Evolutionary conservation across 1,139 yeast species (phyloP), one percentile per base, ranked within the genome.

Genomic region (Spencermartinsiella ligniputridi): DNA sequence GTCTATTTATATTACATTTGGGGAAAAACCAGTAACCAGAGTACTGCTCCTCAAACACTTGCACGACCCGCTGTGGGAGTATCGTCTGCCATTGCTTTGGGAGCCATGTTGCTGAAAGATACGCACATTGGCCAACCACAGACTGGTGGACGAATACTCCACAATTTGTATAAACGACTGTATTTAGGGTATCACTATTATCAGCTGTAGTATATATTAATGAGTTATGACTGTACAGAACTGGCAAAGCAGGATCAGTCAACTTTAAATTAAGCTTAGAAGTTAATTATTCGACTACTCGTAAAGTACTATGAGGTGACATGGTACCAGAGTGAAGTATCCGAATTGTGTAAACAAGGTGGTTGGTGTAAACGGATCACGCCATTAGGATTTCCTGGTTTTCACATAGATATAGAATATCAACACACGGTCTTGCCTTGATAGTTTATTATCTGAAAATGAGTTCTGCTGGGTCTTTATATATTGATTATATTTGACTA

Each of bases 1-100:
- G 37, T 39, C 39, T 57, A 56, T 36, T 39, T 60, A 18, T 52
- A 50, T 17, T 40, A 39, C 13, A 40, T 58, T 21, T 49, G 54
- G 53, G 36, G 41, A 19, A 25, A 32, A 16, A 44, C 47, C 6
- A 40, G 37, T 15, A 30, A 35, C 2, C 27, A 17, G 13, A 38
- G 19, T 16, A 48, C 45, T 17, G 42, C 32, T 9, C 38, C 36
- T 33, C 40, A 15, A 33, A 37, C 19, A 5, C 32, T 37, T 8
- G 17, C 9, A 16, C 38, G 27, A 12, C 40, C 32, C 40, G 9
- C 32, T 6, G 33, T 37, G 9, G 27, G 40, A 9, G 40, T 37
- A 3, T 17, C 40, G 17, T 41, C 45, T 12, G 51, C 50, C n/a
- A 39, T 52, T 2, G 46, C 48, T 2, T 44, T 52, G 6, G 55